Evolutionary conservation across 2,329 filamentous ascomycete species (phyloP), one percentile per base, ranked within the genome.

Genomic region (Botryosphaeria agaves): DNA sequence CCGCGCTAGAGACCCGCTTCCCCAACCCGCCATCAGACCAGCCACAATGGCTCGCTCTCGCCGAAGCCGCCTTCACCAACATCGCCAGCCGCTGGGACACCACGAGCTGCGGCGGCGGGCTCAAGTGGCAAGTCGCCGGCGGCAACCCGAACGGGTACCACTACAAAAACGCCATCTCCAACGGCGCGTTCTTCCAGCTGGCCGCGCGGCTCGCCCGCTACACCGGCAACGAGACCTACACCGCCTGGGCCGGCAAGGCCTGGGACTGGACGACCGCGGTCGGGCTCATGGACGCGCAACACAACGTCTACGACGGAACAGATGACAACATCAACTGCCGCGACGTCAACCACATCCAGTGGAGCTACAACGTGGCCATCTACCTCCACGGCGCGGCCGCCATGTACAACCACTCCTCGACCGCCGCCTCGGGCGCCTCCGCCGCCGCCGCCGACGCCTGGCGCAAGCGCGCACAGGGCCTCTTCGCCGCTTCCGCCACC

Each of bases 111-210:
- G 61, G 56, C 28, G 83, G 83, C 29, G 83, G 83, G 7, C 53
- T 92, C 39, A 71, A 77, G 38, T 92, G 84, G 84, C 83, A 92
- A 56, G 78, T 91, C 36, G 85, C 76, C 56, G 63, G 69, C 8
- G 80, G 75, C 56, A 84, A 84, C 55, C 69, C 38, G 16, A 19
- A 63, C 33, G 81, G 81, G 4, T 72, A 61, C 41, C 52, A 55
- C 31, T 71, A 66, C 41, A 70, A 71, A 39, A 72, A 72, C 39
- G 59, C 61, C 14, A 64, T 72, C 36, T 66, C 62, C 8, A 71
- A 71, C 38, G 67, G 66, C 3, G 65, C 58, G 18, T 60, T 71
- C 34, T 69, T 71, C 48, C 64, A 69, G 38, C 55, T 72, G 7
- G 59, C 62, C 14, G 64, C 81, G 5, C 72, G 82, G 11, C 63